phyloP scores from a whole-genome alignment of 345 rosid genomes.

The Schrenkiella parvula region DNA sequence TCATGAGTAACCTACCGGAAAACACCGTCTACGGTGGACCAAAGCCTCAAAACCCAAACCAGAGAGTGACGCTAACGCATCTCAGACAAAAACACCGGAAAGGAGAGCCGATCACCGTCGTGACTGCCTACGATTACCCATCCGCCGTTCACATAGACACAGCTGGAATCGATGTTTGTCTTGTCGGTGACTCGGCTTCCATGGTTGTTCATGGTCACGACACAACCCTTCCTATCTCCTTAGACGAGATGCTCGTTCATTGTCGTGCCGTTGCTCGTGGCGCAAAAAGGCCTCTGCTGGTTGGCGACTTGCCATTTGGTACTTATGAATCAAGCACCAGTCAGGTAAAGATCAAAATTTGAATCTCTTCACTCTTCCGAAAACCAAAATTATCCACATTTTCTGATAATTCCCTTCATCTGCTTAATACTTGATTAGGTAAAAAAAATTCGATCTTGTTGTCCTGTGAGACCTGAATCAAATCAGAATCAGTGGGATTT shows the following conservation, averaged over 20 bases:
- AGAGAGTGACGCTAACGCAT: slow-evolving; percentile 55
- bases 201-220: slow-evolving; percentile 98
- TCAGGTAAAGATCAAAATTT: slow-evolving; percentile 40
- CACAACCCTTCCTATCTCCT: slow-evolving; percentile 86
- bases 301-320: slow-evolving; percentile 92
- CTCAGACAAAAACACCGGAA: slow-evolving; percentile 60
- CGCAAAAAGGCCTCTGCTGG: slow-evolving; percentile 67
- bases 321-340: slow-evolving; percentile 64
- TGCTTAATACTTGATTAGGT: too few species aligned
- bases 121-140: slow-evolving; percentile 88
- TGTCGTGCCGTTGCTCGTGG: slow-evolving; percentile 90
- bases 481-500: neutral
- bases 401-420: neutral
- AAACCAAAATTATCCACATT: neutral
- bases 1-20: slow-evolving; percentile 79
- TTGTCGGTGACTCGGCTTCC: slow-evolving; percentile 90
- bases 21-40: slow-evolving; percentile 83
- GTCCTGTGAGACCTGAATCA: neutral
- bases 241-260: slow-evolving; percentile 92
- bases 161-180: slow-evolving; percentile 78
- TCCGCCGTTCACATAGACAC: slow-evolving; percentile 78
- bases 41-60: slow-evolving; percentile 50
- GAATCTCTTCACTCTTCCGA: too few species aligned
- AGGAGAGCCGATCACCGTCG: slow-evolving; percentile 66
- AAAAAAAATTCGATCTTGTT: too few species aligned